Evolutionary conservation across 345 rosid species (phyloP).

Genomic region (Pugionium cornutum): DNA sequence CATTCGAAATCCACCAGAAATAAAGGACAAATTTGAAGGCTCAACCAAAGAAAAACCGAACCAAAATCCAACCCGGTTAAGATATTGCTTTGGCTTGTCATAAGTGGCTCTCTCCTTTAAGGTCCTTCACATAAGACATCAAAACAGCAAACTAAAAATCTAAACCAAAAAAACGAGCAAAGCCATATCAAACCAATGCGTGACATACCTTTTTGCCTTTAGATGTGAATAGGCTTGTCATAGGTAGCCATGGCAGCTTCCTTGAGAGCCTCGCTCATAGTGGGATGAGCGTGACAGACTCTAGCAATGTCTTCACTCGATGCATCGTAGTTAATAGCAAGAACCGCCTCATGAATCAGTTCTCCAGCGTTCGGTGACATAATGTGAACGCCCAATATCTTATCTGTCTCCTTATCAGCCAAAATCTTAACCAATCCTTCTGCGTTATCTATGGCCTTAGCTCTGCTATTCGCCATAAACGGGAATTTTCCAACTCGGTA

Average conservation of each 20-base stretch:
- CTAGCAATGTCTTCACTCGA: slow-evolving; percentile 60
- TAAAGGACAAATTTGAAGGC: neutral
- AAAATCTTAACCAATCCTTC: slow-evolving; percentile 87
- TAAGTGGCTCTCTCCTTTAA: slow-evolving; percentile 20
- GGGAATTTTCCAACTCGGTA: slow-evolving; percentile 87
- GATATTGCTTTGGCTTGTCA: slow-evolving; percentile 21
- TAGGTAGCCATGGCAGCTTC: too few relatives aligned
- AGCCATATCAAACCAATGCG: neutral
- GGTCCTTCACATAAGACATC: slow-evolving; percentile 12
- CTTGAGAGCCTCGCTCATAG: too few relatives aligned
- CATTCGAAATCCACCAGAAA: slow-evolving; percentile 22
- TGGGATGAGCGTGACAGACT: too few relatives aligned
- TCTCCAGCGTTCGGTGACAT: slow-evolving; percentile 93
- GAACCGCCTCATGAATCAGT: slow-evolving; percentile 81
- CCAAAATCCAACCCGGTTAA: slow-evolving; percentile 28
- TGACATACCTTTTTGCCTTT: slow-evolving; percentile 30
- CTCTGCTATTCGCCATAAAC: slow-evolving; percentile 58
- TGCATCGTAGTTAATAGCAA: slow-evolving; percentile 77
- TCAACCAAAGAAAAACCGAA: slow-evolving; percentile 29
- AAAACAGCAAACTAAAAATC: neutral
- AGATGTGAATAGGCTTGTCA: slow-evolving; percentile 47
- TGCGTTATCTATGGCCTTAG: slow-evolving; percentile 53
- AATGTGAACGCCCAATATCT: slow-evolving; percentile 92
- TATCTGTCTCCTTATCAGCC: slow-evolving; percentile 97
- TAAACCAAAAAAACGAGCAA: neutral